Conservation (phyloP, 441 rosid species). For the Populus tomentosa region DNA sequence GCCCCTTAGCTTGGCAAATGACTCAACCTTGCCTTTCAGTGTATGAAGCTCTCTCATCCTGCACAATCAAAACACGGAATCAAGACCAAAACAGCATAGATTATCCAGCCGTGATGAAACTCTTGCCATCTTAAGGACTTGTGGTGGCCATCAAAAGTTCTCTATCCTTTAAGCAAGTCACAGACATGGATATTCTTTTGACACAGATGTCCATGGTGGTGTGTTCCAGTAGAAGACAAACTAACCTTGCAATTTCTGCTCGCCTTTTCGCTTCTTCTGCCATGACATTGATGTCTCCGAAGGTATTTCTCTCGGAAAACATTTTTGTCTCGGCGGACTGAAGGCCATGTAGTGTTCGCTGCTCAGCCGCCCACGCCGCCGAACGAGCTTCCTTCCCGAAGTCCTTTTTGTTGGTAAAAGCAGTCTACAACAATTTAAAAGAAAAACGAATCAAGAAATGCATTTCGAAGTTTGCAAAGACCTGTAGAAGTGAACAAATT, state of each 20-base stretch:
- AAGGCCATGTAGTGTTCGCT: slow-evolving; percentile 82
- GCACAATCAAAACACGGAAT: background rate
- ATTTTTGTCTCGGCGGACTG: slow-evolving; percentile 47
- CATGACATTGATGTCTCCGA: slow-evolving; percentile 65
- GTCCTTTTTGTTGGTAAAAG: slow-evolving; percentile 80
- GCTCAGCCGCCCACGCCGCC: slow-evolving; percentile 90
- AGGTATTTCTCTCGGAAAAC: slow-evolving; percentile 49
- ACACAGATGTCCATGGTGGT: background rate
- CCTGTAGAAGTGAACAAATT: background rate
- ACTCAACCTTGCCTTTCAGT: slow-evolving; percentile 82
- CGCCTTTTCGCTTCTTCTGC: slow-evolving; percentile 91
- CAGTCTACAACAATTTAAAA: slow-evolving; percentile 47
- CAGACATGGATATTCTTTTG: background rate
- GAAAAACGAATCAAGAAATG: background rate
- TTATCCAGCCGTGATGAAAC: background rate
- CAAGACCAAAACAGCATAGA: background rate
- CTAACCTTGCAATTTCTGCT: slow-evolving; percentile 81
- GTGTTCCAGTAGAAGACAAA: background rate
- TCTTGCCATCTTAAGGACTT: no score
- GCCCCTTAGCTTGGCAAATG: slow-evolving; percentile 86
- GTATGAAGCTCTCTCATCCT: slow-evolving; percentile 89
- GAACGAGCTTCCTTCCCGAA: slow-evolving; percentile 87
- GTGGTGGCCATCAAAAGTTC: background rate
- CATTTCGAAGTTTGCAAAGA: background rate
- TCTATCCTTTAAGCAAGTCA: background rate